Evolutionary conservation across 2,329 filamentous ascomycete genomes (phyloP), one percentile per base, ranked within the genome.

Genomic region (Talaromyces sp.): DNA sequence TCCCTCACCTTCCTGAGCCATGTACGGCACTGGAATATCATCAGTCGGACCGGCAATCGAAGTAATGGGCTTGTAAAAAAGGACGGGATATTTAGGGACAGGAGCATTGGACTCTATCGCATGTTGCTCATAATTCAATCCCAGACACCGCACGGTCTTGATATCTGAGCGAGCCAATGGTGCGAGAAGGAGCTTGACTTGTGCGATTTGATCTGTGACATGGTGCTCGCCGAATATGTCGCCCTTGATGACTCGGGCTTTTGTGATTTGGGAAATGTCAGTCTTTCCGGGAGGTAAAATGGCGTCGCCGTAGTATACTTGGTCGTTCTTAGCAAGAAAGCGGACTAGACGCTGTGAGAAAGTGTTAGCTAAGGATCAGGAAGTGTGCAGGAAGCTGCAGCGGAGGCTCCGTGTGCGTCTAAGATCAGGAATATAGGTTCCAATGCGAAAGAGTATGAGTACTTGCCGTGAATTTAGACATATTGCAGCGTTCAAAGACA

Each of bases 61-160:
- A 1, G 88, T 90, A 6, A 81, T 73, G 3, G 89, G 89, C 75
- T 91, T 91, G 77, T 86, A 88, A 76, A 93, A 93, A 18, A 93
- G 76, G 9, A 92, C 82, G 0, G 90, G 90, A 66, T 86, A 89
- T 69, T 85, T 83, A 1, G 90, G 90, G 64, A 89, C 81, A 1
- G 88, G 83, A 77, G 91, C 82, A 65, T 85, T 86, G 28, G 87
- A 82, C 79, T 91, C 88, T 69, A 84, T 84, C 7, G 88, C 89
- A 70, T 91, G 88, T 67, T 88, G 81, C 58, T 84, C 86, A 70
- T 91, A 91, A 76, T 91, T 91, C 57, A 91, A 77, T 0, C 88
- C 88, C 12, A 91, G 73, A 67, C 88, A 90, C 61, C 88, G 82
- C 55, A 91, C 86, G 0, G 87, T 89, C 69, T 80, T 81, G 62